These are phyloP conservation scores for Luzula sylvatica DNA, from an alignment of 176 grass and related monocot species.

Conservation along the genomic window DNA sequence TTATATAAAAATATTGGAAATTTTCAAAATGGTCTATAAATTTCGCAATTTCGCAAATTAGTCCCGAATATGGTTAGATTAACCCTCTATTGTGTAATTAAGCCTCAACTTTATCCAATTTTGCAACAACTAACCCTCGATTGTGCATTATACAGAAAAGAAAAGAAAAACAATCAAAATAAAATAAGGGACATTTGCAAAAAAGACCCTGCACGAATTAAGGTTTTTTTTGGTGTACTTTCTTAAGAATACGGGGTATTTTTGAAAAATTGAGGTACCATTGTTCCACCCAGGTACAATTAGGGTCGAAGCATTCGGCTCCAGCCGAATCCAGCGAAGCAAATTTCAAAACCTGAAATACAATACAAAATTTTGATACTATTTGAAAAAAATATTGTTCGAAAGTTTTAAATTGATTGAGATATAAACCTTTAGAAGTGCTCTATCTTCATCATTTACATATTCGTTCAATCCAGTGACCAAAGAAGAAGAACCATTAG, in stretches of 20 bases:
- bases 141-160: background rate
- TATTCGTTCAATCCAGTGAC: slow-evolving; percentile 65
- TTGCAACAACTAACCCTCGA: background rate
- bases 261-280: slow-evolving; percentile 32
- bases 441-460: slow-evolving; percentile 92
- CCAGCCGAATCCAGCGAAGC: slow-evolving; percentile 79
- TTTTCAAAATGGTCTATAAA: background rate
- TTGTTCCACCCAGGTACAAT: slow-evolving; percentile 90
- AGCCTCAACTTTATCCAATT: background rate
- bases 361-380: slow-evolving; percentile 5
- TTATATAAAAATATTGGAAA: slow-evolving; percentile 25
- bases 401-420: background rate
- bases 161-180: background rate
- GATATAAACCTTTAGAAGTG: slow-evolving; percentile 63
- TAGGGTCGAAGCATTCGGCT: slow-evolving; percentile 68
- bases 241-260: no score
- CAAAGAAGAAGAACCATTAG: slow-evolving; percentile 32
- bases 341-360: slow-evolving; percentile 86
- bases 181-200: no score
- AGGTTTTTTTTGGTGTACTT: no score
- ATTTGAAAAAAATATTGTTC: slow-evolving; percentile 4
- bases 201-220: no score
- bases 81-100: background rate
- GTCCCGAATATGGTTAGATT: background rate
- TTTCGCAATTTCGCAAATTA: background rate